Evolutionary conservation across 352 stramenopile genomes (phyloP), one percentile per base, ranked within the genome.

Genomic region (Globisporangium lucens): DNA sequence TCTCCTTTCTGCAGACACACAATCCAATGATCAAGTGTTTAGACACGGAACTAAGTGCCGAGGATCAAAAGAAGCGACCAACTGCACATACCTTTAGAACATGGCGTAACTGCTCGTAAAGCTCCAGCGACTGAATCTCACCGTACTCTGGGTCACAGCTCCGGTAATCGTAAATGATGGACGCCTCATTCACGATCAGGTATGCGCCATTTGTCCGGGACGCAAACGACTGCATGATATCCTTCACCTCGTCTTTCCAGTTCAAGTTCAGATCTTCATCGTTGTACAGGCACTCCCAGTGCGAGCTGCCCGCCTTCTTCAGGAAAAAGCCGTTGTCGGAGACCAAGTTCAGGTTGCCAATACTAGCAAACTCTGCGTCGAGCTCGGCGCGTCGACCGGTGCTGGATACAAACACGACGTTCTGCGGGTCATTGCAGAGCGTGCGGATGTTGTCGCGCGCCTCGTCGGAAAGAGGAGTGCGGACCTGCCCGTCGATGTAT

Each of bases 71-170:
- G 53, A 24, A 15, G 29, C 36, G 47, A 4, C 15, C 17, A 29
- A 46, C 20, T n/a, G 10, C 1, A 43, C 66, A 46, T 68, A 98
- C 93, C 73, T 96, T 94, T 2, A 91, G 74, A 27, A 99, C 73
- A 67, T 99, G 94, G 46, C 98, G 92, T 67, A 99, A 92, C 33
- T 99, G 87, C 73, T 98, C 82, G 49, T 85, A 83, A 15, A 93
- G 68, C 63, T 93, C 97, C 56, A 97, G 88, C 1, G 95, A 97
- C 76, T 99, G 98, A 63, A 99, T 92, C 65, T 98, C 95, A 47
- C 98, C 98, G 74, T 99, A 99, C 69, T 99, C 98, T 60, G 96
- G 96, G 76, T 99, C 98, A 10, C 97, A 97, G 78, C 98, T 96
- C 53, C 96, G 89, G 72, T 98, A 99, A 76, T 99, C 97, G 80